phyloP scores from a whole-genome alignment of 2,329 filamentous ascomycete genomes.

The Sporothrix euskadiensis region DNA sequence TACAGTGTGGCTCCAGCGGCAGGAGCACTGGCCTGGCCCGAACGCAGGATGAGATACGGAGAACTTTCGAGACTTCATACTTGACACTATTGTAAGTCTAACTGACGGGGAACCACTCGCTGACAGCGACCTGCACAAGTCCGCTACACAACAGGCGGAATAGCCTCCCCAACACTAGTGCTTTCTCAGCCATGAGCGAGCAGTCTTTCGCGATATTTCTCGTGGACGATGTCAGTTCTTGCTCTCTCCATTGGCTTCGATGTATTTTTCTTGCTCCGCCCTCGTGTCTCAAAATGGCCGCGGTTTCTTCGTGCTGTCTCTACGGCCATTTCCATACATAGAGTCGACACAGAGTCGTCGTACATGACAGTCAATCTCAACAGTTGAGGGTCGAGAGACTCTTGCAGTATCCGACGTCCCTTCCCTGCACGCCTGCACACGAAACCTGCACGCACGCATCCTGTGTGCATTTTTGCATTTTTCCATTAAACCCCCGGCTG shows the following conservation, averaged over 20 bases:
- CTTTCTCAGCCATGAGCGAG: constrained; percentile 2
- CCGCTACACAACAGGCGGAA: neutral
- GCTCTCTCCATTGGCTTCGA: neutral
- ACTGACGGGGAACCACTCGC: neutral
- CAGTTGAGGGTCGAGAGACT: neutral
- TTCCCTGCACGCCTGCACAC: neutral
- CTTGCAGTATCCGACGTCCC: neutral
- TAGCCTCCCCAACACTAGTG: constrained; percentile 6
- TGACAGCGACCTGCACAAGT: neutral
- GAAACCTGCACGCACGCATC: neutral
- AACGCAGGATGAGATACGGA: neutral
- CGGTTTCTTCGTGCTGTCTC: neutral
- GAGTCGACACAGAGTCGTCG: neutral
- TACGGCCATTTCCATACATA: too few species aligned
- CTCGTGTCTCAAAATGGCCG: neutral
- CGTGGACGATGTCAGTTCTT: neutral
- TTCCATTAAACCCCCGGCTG: constrained; percentile 19
- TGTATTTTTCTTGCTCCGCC: neutral
- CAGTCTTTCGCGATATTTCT: neutral
- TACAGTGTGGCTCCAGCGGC: neutral
- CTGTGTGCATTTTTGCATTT: neutral
- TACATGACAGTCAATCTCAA: neutral
- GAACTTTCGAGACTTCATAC: too few species aligned
- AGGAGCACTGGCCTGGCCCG: constrained; percentile 1
- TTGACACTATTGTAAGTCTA: too few species aligned